A percentile compares a stretch with the other conserved stretches of the same genome.
Evolutionary conservation across 352 stramenopile genomes (phyloP).

Genomic region (Globisporangium cederbergense): DNA sequence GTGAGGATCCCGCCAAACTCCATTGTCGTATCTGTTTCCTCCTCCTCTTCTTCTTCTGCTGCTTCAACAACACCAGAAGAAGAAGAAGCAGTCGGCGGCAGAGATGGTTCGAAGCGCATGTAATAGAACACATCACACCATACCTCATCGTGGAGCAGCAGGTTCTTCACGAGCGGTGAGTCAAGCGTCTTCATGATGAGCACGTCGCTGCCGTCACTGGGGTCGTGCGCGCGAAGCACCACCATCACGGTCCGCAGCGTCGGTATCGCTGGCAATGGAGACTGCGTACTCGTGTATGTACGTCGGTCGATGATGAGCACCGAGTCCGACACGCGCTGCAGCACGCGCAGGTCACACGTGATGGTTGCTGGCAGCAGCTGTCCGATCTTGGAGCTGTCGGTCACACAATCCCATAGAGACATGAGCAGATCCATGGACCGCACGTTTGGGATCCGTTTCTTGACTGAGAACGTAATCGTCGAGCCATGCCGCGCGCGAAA

Average conservation of each 20-base stretch:
- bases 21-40: constrained; percentile 7
- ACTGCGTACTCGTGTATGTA: constrained; percentile 21
- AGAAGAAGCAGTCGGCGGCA: neutral
- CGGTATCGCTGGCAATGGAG: neutral
- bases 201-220: constrained; percentile 24
- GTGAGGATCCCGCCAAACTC: constrained; percentile 53
- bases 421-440: constrained; percentile 23
- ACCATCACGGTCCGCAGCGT: constrained; percentile 53
- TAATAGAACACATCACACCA: constrained; percentile 75
- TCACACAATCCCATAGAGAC: constrained; percentile 40
- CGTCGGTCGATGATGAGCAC: constrained; percentile 47
- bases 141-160: constrained; percentile 36
- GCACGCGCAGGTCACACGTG: constrained; percentile 32
- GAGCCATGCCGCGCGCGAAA: constrained; percentile 31
- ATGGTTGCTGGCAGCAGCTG: constrained; percentile 35
- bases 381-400: constrained; percentile 27
- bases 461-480: constrained; percentile 48
- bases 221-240: constrained; percentile 27
- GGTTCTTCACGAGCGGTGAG: constrained; percentile 37
- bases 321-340: constrained; percentile 45
- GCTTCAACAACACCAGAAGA: neutral
- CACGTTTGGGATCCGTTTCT: constrained; percentile 35
- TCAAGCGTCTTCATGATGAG: constrained; percentile 66
- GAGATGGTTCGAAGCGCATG: constrained; percentile 35
- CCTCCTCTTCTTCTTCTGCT: constrained; percentile 2